Base-by-base conservation (phyloP, 2,329 filamentous ascomycete species). In the Aspergillus hortae region DNA sequence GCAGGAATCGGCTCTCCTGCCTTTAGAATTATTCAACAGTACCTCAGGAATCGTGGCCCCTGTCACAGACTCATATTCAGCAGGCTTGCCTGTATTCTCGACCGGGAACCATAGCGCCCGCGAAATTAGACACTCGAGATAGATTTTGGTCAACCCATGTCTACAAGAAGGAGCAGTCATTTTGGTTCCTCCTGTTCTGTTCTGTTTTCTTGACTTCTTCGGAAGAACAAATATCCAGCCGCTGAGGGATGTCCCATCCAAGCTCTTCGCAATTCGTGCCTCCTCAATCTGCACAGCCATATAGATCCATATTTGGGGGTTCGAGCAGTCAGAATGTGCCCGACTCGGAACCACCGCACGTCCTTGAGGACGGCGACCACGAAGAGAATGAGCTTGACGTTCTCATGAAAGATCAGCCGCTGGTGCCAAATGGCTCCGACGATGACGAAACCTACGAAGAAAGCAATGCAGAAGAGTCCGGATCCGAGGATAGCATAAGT, bases 241-340 rank as follows among this genome's bases (percentile, higher is more conserved):
- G 5, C 19, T 5, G 6, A 38, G 32, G 19, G 21, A 21, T 27
- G 33, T 52, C 38, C 21, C 21, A 14, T 14, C 25, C 35, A 27
- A 32, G 21, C 19, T 60, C 64, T 23, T 57, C 63, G 30, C 57
- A 57, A 10, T 51, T 56, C 32, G 55, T 47, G 38, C 58, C 58
- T 40, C 62, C 59, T 44, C 58, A 64, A 32, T 70, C 67, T 43
- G 65, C 66, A 21, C 67, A 66, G 41, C 63, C 61, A 17, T 61
- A 62, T 44, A 59, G 54, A 21, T 67, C 66, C 25, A 51, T 69
- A 46, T 70, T 68, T 36, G 67, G 65, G 25, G 65, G 66, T 3
- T 55, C 59, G 6, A 61, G 57, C 44, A 58, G 57, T 14, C 56
- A 65, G 38, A 53, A 61, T 62, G 54, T 48, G 19, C 17, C 44